Base-by-base conservation (phyloP, 805 yeast species). In the Kluyveromyces aestuarii region DNA sequence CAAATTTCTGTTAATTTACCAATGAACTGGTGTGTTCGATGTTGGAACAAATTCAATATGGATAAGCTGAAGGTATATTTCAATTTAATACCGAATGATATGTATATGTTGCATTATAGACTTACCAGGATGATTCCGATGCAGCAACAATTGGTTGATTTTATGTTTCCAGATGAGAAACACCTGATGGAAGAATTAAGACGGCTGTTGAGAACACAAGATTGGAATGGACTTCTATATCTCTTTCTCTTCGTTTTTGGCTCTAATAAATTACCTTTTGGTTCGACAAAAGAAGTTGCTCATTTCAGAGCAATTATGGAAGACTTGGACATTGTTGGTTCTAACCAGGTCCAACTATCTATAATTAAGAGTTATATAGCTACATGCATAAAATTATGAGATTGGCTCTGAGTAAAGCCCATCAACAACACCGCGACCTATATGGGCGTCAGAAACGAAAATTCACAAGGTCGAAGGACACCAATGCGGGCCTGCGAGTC, bases 21-120 rank as follows among this genome's bases (percentile, higher is more conserved):
- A 16, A n/a, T 50, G 1, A 16, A 35, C 0, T 51, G 57, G 60
- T 59, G 64, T 41, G 38, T 48, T 16, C 37, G 41, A 2, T 35
- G 55, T 2, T 45, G 45, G 27, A 40, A 44, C 9, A 30, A 33
- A 6, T 39, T 49, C 30, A 16, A 49, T 25, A 33, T 30, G 21
- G 27, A 46, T 8, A 41, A 36, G 2, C 48, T 55, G 17, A 30
- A 52, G 16, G 38, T 18, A 7, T 56, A 56, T 45, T 48, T 56
- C 3, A 37, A 53, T 10, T 40, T 57, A 14, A 57, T 57, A 1
- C 48, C 55, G 13, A 44, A 45, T 8, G 50, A 52, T 18, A 52
- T 52, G 40, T 64, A 56, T 46, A 56, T 58, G 38, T 44, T 64
- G 41, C 57, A 59, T 43, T 53, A 57, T 41, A 54, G 69, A 43